Percentiles rank a stretch among this genome's conserved stretches.
These are phyloP conservation scores for Ustilago crameri DNA, from an alignment of 1,284 basidiomycete genomes.

Conservation along the genomic window DNA sequence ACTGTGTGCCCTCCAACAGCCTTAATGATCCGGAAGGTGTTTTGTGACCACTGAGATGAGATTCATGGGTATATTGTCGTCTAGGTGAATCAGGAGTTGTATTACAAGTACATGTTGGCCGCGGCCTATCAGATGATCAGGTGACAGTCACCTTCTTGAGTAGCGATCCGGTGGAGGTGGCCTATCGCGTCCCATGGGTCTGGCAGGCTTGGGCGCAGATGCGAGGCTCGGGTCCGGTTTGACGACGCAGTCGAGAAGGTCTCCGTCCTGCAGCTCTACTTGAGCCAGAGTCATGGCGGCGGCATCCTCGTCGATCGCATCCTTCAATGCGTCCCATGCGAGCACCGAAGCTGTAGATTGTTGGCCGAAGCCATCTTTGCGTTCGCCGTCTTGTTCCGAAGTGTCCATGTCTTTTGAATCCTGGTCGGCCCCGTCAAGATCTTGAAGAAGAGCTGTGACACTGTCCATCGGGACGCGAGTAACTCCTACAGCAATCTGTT, in stretches of 20 bases:
- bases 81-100: neutral
- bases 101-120: slow-evolving; percentile 3
- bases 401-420: slow-evolving; percentile 20
- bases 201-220: slow-evolving; percentile 17
- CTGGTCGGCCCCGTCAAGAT: slow-evolving; percentile 9
- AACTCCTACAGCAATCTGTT: slow-evolving; percentile 37
- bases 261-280: slow-evolving; percentile 32
- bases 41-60: neutral
- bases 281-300: slow-evolving; percentile 41
- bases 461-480: slow-evolving; percentile 43
- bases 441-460: slow-evolving; percentile 32
- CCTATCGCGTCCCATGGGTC: slow-evolving; percentile 17
- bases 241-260: slow-evolving; percentile 51
- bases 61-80: slow-evolving; percentile 4
- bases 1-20: neutral
- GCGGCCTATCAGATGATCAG: neutral
- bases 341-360: slow-evolving; percentile 13
- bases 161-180: slow-evolving; percentile 15
- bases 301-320: slow-evolving; percentile 38
- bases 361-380: neutral
- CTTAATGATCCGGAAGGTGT: too few relatives aligned
- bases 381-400: neutral
- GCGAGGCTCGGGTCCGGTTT: slow-evolving; percentile 34
- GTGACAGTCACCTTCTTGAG: slow-evolving; percentile 10
- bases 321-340: slow-evolving; percentile 17